These are phyloP conservation scores for Hyphodiscus hymeniophilus DNA, from an alignment of 495 filamentous ascomycete genomes.

Conservation along the genomic window DNA sequence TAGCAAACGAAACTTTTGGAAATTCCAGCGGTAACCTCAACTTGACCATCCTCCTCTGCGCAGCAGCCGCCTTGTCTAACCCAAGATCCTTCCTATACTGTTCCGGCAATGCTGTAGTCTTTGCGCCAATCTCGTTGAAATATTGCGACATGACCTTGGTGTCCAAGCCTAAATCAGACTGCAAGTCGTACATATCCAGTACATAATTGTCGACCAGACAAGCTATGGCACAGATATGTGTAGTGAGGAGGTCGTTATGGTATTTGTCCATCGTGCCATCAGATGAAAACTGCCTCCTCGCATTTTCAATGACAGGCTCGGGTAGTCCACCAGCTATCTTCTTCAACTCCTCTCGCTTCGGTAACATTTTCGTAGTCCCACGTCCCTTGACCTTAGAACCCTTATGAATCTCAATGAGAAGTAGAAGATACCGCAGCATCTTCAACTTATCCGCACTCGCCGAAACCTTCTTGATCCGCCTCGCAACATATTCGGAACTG, in stretches of 20 bases:
- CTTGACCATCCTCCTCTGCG: slow-evolving; percentile 53
- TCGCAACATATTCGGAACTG: slow-evolving; percentile 59
- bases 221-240: slow-evolving; percentile 58
- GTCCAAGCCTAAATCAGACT: slow-evolving; percentile 72
- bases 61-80: slow-evolving; percentile 52
- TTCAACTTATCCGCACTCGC: slow-evolving; percentile 45
- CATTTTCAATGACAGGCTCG: slow-evolving; percentile 56
- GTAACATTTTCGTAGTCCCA: slow-evolving; percentile 26
- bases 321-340: slow-evolving; percentile 40
- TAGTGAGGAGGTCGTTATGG: slow-evolving; percentile 56
- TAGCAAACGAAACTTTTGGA: slow-evolving; percentile 41
- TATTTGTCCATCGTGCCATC: slow-evolving; percentile 49
- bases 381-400: slow-evolving; percentile 28
- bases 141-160: slow-evolving; percentile 54
- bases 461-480: slow-evolving; percentile 48
- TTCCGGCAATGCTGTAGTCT: slow-evolving; percentile 39
- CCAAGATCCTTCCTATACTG: slow-evolving; percentile 36
- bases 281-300: slow-evolving; percentile 63
- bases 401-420: slow-evolving; percentile 54
- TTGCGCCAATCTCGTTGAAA: slow-evolving; percentile 78
- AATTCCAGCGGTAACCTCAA: slow-evolving; percentile 77
- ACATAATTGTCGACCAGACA: slow-evolving; percentile 69
- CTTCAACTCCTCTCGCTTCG: slow-evolving; percentile 39
- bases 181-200: slow-evolving; percentile 67
- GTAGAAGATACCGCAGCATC: slow-evolving; percentile 56